These are phyloP conservation scores for Fusarium sp. DNA, from an alignment of 2,329 filamentous ascomycete species.

Conservation along the genomic window DNA sequence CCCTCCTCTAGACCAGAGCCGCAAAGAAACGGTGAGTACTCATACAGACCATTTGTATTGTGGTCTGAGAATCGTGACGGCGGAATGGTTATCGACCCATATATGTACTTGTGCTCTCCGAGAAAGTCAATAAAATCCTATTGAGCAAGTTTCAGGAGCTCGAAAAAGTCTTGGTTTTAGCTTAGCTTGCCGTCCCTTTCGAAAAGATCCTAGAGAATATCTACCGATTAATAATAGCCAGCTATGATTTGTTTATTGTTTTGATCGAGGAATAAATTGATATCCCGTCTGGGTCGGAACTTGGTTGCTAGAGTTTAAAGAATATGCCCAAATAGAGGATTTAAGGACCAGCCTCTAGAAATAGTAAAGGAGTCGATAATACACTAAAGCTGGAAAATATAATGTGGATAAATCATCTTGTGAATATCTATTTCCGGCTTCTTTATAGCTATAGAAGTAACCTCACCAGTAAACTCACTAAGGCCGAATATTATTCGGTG, in stretches of 20 bases:
- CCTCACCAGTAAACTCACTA: conserved; percentile 60
- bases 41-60: conserved; percentile 62
- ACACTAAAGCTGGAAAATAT: conserved; percentile 66
- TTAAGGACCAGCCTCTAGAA: conserved; percentile 61
- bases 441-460: conserved; percentile 63
- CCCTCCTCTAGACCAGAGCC: conserved; percentile 62
- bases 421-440: conserved; percentile 57
- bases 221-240: conserved; percentile 23
- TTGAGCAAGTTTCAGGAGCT: conserved; percentile 15
- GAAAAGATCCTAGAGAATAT: neutral
- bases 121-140: conserved; percentile 38
- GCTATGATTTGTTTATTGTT: conserved; percentile 44
- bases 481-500: conserved; percentile 60
- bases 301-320: conserved; percentile 52
- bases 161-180: neutral
- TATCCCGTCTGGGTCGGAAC: conserved; percentile 58
- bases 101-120: conserved; percentile 35
- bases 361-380: conserved; percentile 64
- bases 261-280: conserved; percentile 61
- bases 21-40: conserved; percentile 65
- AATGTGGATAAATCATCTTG: conserved; percentile 60
- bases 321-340: conserved; percentile 53
- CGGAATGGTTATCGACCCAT: conserved; percentile 47
- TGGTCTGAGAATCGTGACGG: conserved; percentile 59
- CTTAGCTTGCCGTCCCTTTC: conserved; percentile 1